phyloP scores from a whole-genome alignment of 2,329 filamentous ascomycete genomes.

The Hypomyces perniciosus region DNA sequence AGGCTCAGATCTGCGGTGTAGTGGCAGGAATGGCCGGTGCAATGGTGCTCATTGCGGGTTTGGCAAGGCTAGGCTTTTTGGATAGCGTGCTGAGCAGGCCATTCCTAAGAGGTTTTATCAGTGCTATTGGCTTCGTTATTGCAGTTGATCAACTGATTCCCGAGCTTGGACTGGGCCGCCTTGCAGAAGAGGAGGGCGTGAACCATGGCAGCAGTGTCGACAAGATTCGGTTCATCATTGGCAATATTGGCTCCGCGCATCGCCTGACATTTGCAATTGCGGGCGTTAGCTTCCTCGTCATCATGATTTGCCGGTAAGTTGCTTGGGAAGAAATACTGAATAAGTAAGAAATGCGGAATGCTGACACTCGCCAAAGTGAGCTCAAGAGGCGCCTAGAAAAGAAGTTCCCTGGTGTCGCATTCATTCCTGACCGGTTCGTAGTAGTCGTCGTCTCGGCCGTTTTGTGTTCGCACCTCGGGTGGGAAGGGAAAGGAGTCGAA shows the following conservation, averaged over 20 bases:
- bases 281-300: conserved; percentile 72
- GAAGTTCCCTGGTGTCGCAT: conserved; percentile 73
- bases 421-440: conserved; percentile 84
- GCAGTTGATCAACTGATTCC: conserved; percentile 91
- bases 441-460: conserved; percentile 82
- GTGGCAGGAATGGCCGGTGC: conserved; percentile 82
- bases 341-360: not conserved
- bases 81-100: conserved; percentile 91
- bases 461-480: conserved; percentile 68
- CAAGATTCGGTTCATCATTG: conserved; percentile 74
- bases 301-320: conserved; percentile 79
- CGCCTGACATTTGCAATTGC: conserved; percentile 70
- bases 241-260: conserved; percentile 62
- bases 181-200: conserved; percentile 59
- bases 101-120: conserved; percentile 92
- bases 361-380: conserved; percentile 45
- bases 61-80: conserved; percentile 82
- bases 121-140: conserved; percentile 93
- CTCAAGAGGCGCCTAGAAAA: conserved; percentile 76
- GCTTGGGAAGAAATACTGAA: not conserved
- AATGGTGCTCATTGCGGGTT: conserved; percentile 79
- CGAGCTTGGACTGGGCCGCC: conserved; percentile 68
- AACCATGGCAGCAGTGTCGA: conserved; percentile 80
- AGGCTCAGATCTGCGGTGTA: conserved; percentile 80
- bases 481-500: conserved; percentile 74